phyloP scores from a whole-genome alignment of 257 asterid genomes.

The Solanum commersonii region DNA sequence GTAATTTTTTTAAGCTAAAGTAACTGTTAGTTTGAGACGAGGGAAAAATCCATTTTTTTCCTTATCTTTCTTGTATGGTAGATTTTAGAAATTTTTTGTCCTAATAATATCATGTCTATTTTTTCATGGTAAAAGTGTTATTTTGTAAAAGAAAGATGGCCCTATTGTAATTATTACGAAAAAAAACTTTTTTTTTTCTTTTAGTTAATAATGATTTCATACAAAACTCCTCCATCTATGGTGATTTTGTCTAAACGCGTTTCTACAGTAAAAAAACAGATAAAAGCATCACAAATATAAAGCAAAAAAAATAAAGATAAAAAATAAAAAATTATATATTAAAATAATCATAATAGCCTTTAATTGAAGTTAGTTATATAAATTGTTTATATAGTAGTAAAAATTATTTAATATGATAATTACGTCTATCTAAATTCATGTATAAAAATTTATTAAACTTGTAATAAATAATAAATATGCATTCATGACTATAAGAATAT shows the following conservation, averaged over 20 bases:
- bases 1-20: neutral
- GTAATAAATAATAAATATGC: neutral
- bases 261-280: neutral
- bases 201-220: neutral
- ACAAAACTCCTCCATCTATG: neutral
- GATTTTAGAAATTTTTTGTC: neutral
- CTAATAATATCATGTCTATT: neutral
- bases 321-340: neutral
- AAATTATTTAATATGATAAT: too few relatives aligned
- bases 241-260: conserved; percentile 1
- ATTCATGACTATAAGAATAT: neutral
- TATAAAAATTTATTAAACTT: neutral
- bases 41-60: neutral
- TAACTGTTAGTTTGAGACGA: neutral
- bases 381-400: too few relatives aligned
- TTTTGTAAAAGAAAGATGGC: neutral
- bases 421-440: neutral
- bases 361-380: too few relatives aligned
- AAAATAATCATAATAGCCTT: neutral
- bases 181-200: neutral
- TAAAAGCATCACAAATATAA: neutral
- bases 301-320: neutral
- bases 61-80: neutral
- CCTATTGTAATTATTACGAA: neutral
- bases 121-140: neutral